Base-by-base conservation (phyloP, 495 filamentous ascomycete species). In the Recurvomyces mirabilis region DNA sequence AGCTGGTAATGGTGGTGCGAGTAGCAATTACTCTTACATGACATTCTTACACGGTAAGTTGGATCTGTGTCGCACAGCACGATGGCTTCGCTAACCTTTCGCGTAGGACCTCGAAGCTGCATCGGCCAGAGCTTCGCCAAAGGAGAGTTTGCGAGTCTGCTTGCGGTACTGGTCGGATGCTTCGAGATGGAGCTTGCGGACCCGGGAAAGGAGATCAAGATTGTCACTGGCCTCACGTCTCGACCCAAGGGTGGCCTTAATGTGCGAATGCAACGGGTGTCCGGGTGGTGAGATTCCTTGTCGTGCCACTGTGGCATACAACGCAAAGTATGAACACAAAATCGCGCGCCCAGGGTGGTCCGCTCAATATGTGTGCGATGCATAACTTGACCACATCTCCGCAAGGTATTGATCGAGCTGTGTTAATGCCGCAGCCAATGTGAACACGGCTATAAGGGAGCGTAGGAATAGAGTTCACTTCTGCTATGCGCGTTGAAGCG, bases 41-140 rank as follows among this genome's bases (percentile, higher is more conserved):
- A 47, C 44, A 11, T 47, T 47, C 21, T 20, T 47, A n/a, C 44
- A 47, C 20, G 43, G 40, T 43, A 32, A 43, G 40, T n/a, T 20
- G 18, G 15, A 18, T 13, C 4, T 40, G 21, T 7, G 5, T 40
- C n/a, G n/a, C n/a, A n/a, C n/a, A n/a, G n/a, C n/a, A n/a, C n/a
- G n/a, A n/a, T n/a, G n/a, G 14, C 17, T 7, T 21, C 37, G 37
- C 37, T 21, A n/a, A n/a, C n/a, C n/a, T n/a, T n/a, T n/a, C 5
- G 18, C 9, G 17, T 4, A 43, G 42, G 44, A 0, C 44, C 44
- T n/a, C 20, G 44, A 14, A 39, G 33, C 22, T 47, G 44, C 26
- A 47, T 47, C 26, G 44, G 44, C 12, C 44, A 47, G 23, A 35
- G 22, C 7, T 47, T 47, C 26, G 35, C 44, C 23, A 41, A 30